Percentiles rank a stretch among this genome's conserved stretches.
phyloP scores from a whole-genome alignment of 208 protist species.

The Kentomonas sorsogonicus region DNA sequence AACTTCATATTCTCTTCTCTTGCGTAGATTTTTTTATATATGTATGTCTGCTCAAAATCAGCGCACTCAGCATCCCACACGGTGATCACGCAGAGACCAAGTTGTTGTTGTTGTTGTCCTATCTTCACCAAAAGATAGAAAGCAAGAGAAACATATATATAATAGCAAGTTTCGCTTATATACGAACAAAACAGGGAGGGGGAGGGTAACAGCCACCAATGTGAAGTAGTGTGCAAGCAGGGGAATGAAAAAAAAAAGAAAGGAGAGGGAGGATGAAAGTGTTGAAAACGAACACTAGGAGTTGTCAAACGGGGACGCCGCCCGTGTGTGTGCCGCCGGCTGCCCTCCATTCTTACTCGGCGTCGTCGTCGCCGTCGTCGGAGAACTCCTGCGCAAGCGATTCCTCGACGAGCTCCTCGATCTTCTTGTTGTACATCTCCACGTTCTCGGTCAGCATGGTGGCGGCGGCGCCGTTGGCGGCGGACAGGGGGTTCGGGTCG shows the following conservation, averaged over 20 bases:
- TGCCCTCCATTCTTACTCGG: constrained; percentile 21
- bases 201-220: no score
- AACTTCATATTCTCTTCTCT: no score
- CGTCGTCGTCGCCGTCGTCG: constrained; percentile 44
- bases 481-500: constrained; percentile 99
- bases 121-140: no score
- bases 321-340: not conserved
- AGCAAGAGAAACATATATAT: no score
- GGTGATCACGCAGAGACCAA: not conserved
- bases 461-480: constrained; percentile 98
- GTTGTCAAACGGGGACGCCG: not conserved
- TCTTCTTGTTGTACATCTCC: constrained; percentile 91
- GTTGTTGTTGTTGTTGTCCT: not conserved
- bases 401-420: constrained; percentile 55
- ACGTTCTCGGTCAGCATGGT: constrained; percentile 94
- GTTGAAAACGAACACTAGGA: not conserved
- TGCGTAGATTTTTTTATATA: no score
- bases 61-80: no score
- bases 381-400: constrained; percentile 71
- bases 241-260: constrained; percentile 12
- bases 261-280: constrained; percentile 5
- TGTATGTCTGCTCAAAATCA: no score
- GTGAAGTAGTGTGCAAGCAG: not conserved
- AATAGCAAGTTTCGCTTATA: no score
- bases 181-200: no score